A percentile compares a stretch with the other conserved stretches of the same genome.
phyloP scores from a whole-genome alignment of 2,329 filamentous ascomycete genomes.

The Penicillium sp. region DNA sequence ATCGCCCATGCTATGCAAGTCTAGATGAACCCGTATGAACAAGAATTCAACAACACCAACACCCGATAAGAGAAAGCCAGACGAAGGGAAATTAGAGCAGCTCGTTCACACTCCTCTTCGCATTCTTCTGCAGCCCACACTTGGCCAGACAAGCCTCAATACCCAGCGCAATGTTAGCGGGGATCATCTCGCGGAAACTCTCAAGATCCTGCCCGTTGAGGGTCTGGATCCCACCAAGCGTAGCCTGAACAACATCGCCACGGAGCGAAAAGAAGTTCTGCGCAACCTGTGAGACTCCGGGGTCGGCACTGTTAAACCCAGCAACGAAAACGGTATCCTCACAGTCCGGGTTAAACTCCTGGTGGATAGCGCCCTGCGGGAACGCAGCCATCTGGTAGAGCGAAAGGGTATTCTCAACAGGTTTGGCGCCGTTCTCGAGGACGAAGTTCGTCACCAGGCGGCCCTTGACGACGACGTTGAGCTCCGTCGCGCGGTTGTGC shows the following conservation, averaged over 20 bases:
- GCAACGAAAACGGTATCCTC: conserved; percentile 11
- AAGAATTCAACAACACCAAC: no score
- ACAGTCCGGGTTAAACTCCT: conserved; percentile 18
- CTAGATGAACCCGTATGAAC: no score
- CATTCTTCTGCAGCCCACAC: conserved; percentile 12
- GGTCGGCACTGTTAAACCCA: conserved; percentile 6
- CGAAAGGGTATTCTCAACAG: conserved; percentile 5
- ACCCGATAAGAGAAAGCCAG: no score
- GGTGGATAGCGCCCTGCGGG: conserved; percentile 11
- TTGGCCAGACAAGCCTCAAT: conserved; percentile 13
- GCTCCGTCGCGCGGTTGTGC: conserved; percentile 13
- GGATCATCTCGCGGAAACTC: conserved; percentile 12
- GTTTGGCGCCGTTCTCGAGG: background rate
- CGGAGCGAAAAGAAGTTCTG: conserved; percentile 10
- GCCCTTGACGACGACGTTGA: conserved; percentile 17
- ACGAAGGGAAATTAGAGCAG: background rate
- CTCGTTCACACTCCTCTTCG: conserved; percentile 6
- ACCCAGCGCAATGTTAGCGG: conserved; percentile 8
- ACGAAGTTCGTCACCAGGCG: conserved; percentile 11
- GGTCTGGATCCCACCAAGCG: conserved; percentile 10
- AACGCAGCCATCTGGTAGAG: conserved; percentile 13
- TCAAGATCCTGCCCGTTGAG: conserved; percentile 16
- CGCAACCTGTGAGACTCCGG: conserved; percentile 11
- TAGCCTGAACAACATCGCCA: conserved; percentile 11
- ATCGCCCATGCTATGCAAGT: no score